Base-by-base conservation (phyloP, 805 yeast species). In the Pichia californica region DNA sequence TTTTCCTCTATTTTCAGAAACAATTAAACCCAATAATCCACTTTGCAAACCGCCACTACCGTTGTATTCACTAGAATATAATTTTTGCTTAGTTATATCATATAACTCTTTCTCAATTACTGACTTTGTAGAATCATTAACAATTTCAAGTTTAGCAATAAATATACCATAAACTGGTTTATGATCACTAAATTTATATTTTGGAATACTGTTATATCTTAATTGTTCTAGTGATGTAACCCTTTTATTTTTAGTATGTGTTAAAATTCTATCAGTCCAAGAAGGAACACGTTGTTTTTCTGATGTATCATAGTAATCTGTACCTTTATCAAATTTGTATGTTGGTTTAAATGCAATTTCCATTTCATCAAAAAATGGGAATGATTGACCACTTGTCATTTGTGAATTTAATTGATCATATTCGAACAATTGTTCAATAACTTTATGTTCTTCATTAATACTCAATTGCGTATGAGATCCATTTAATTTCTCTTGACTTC, bases 201-300 rank as follows among this genome's bases (percentile, higher is more conserved):
- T 68, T 18, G 70, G 75, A 9, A 71, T 76, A 40, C 82, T 69
- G 13, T 77, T 72, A 59, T 91, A 93, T 7, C 67, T 63, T 1
- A 72, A 49, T 48, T 84, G 91, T 36, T 66, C 69, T 44, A 89
- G 59, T 10, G 73, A 25, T 21, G 44, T 68, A 9, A 75, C 67
- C n/a, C 66, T 65, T 29, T 74, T 71, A 14, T 84, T 80, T 21
- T 83, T 68, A 4, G 73, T 64, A 43, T 68, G 53, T 55, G 79
- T 81, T 38, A 89, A 62, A 27, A 91, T 80, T 45, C 99, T 68
- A 65, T 93, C 99, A 3, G 98, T 89, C 99, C 99, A 93, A 0
- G 99, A 94, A 1, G 99, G 99, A 11, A 86, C 80, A 49, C 99
- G 76, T 62, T 80, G 81, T 62, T 93, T 93, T 55, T 91, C 98